Conservation (phyloP, 257 asterid species). For the Nicotiana paniculata region DNA sequence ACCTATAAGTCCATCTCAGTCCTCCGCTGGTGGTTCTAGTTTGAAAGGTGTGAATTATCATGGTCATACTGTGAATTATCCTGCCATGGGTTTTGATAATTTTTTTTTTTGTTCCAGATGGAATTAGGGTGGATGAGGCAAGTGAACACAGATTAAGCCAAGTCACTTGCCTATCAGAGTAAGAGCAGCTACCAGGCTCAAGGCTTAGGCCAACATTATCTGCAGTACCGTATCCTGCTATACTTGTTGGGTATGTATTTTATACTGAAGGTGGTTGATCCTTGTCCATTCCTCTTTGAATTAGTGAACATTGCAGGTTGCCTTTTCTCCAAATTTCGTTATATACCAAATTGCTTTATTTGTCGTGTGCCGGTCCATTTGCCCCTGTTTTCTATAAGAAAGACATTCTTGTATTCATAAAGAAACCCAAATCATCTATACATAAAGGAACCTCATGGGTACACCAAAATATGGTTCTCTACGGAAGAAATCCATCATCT, state of each 20-base stretch:
- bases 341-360: too few relatives aligned
- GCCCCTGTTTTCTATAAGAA: too few relatives aligned
- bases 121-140: slow-evolving; percentile 59
- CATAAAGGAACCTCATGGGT: too few relatives aligned
- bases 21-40: slow-evolving; percentile 57
- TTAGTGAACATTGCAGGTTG: too few relatives aligned
- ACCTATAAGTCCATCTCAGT: slow-evolving; percentile 81
- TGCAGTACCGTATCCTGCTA: slow-evolving; percentile 76
- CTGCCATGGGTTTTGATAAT: not conserved
- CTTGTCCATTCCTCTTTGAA: too few relatives aligned
- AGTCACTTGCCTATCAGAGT: slow-evolving; percentile 46
- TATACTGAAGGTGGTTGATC: too few relatives aligned
- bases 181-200: slow-evolving; percentile 63
- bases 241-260: slow-evolving; percentile 22
- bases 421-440: too few relatives aligned
- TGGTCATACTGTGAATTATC: not conserved
- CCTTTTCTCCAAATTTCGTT: too few relatives aligned
- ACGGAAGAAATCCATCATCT: too few relatives aligned
- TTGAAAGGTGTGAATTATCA: slow-evolving; percentile 43
- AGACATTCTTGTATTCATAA: too few relatives aligned
- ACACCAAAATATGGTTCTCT: too few relatives aligned
- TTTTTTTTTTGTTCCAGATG: slow-evolving; percentile 42
- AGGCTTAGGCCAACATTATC: slow-evolving; percentile 9
- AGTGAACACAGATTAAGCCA: slow-evolving; percentile 40
- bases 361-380: too few relatives aligned